A percentile compares a stretch with the other conserved stretches of the same genome.
Evolutionary conservation across 192 early-diverging fungal species (phyloP).

Genomic region (Coemansia sp.): DNA sequence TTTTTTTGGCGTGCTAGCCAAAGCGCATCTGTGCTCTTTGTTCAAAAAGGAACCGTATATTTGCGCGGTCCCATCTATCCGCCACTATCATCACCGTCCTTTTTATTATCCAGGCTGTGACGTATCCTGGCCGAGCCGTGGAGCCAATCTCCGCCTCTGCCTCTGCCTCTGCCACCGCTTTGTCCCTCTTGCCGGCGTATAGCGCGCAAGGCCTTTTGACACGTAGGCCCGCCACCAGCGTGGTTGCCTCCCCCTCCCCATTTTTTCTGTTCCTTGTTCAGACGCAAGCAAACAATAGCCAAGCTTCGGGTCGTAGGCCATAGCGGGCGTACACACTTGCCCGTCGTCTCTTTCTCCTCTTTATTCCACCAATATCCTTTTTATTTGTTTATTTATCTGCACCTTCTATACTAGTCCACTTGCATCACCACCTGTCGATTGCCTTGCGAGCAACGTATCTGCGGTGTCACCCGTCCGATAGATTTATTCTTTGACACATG

Average conservation of each 20-base stretch:
- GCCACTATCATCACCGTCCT: constrained; percentile 1
- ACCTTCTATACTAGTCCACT: neutral
- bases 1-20: neutral
- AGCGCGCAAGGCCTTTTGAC: too few species aligned
- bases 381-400: neutral
- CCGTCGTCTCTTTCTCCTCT: neutral
- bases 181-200: too few species aligned
- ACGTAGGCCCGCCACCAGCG: too few species aligned
- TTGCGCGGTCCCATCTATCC: neutral
- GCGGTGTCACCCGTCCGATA: neutral
- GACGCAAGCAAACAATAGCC: neutral
- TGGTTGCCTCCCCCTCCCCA: too few species aligned
- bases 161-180: too few species aligned
- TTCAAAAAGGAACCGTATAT: constrained; percentile 1
- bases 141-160: constrained; percentile 4
- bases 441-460: neutral
- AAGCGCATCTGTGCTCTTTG: neutral
- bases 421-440: neutral
- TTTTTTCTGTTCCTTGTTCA: neutral
- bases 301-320: neutral
- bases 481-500: constrained; percentile 9
- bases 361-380: neutral
- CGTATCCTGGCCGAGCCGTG: neutral
- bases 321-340: neutral
- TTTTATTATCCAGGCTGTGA: neutral